These are phyloP conservation scores for Mycena metata DNA, from an alignment of 768 basidiomycete genomes.

Conservation along the genomic window DNA sequence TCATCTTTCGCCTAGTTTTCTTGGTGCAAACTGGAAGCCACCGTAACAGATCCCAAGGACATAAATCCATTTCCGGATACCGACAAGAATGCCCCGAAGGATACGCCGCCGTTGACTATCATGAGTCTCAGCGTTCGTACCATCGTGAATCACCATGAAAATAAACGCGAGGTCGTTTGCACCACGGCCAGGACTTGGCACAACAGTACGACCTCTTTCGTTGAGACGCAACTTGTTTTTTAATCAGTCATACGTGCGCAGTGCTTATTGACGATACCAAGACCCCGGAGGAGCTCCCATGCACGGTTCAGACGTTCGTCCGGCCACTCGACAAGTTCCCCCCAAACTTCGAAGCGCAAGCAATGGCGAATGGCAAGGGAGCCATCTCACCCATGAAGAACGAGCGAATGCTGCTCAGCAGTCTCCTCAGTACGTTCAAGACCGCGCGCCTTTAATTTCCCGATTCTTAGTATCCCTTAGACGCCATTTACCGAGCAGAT, in stretches of 20 bases:
- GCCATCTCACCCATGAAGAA: constrained; percentile 80
- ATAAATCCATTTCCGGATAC: constrained; percentile 86
- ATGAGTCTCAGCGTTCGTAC: constrained; percentile 92
- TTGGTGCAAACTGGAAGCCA: constrained; percentile 96
- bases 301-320: constrained; percentile 88
- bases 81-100: constrained; percentile 78
- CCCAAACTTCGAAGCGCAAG: constrained; percentile 80
- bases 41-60: constrained; percentile 87
- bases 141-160: constrained; percentile 93
- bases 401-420: constrained; percentile 89
- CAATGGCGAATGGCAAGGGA: constrained; percentile 74
- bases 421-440: constrained; percentile 73
- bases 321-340: constrained; percentile 93
- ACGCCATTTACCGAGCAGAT: constrained; percentile 85
- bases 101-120: constrained; percentile 89
- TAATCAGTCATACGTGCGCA: constrained; percentile 46
- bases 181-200: constrained; percentile 88
- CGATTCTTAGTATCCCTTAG: constrained; percentile 51
- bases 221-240: neutral
- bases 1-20: constrained; percentile 71
- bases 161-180: constrained; percentile 94
- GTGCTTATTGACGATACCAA: constrained; percentile 93
- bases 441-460: neutral
- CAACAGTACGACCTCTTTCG: constrained; percentile 55
- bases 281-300: constrained; percentile 88